phyloP scores from a whole-genome alignment of 2,329 filamentous ascomycete genomes.

The Aspergillus tamarii region DNA sequence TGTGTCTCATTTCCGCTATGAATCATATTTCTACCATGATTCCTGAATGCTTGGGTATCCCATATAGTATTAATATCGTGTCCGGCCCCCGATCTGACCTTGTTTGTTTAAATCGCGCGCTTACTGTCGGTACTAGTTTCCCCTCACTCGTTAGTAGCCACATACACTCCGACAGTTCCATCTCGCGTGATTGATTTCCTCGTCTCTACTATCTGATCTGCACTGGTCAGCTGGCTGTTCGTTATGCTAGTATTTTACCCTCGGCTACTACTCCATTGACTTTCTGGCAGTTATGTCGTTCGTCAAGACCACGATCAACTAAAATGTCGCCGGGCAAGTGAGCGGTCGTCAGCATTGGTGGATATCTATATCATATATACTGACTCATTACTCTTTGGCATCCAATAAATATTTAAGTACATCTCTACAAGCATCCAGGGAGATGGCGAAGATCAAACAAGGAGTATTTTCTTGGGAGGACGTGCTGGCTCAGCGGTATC shows the following conservation, averaged over 20 bases:
- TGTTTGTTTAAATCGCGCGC: slow-evolving; percentile 8
- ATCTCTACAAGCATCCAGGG: not conserved
- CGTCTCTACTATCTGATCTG: not conserved
- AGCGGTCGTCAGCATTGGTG: not conserved
- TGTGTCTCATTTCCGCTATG: not conserved
- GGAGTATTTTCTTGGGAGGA: slow-evolving; percentile 47
- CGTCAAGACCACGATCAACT: slow-evolving; percentile 10
- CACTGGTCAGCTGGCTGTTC: not conserved
- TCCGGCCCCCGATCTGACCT: not conserved
- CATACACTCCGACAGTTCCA: slow-evolving; percentile 4
- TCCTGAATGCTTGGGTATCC: not conserved
- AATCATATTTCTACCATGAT: not conserved
- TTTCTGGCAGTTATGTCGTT: not conserved
- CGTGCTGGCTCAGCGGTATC: slow-evolving; percentile 43
- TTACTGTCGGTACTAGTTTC: slow-evolving; percentile 18
- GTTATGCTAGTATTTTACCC: not conserved
- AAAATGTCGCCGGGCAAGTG: slow-evolving; percentile 7
- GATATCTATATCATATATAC: not conserved
- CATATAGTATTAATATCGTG: not conserved
- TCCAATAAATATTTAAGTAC: not conserved
- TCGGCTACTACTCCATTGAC: not conserved
- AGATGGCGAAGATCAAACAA: slow-evolving; percentile 39
- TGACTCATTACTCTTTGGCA: not conserved
- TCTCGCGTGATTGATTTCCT: slow-evolving; percentile 19
- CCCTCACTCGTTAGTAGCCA: slow-evolving; percentile 11